Conservation (phyloP, 148 eudicot species). For the Rhododendron henanense region DNA sequence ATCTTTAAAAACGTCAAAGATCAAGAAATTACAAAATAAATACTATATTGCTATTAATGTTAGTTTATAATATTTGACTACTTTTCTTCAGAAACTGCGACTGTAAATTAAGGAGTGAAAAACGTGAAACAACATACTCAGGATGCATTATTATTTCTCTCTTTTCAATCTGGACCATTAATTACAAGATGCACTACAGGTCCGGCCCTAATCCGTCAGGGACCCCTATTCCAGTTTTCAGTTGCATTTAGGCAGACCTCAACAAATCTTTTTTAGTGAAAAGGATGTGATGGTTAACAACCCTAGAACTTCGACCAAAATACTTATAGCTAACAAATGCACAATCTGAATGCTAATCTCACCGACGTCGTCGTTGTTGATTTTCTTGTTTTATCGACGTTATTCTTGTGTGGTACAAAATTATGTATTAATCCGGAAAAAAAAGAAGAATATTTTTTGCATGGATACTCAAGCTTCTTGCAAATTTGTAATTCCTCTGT, state of each 20-base stretch:
- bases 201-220: too few species aligned
- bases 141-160: neutral
- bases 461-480: neutral
- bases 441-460: neutral
- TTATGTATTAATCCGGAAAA: neutral
- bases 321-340: neutral
- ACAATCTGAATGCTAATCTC: neutral
- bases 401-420: neutral
- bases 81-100: neutral
- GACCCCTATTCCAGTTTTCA: too few species aligned
- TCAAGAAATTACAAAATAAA: neutral
- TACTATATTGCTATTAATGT: neutral
- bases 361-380: too few species aligned
- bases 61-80: neutral
- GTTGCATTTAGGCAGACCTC: too few species aligned
- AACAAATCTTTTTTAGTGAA: neutral
- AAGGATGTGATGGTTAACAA: neutral
- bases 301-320: neutral
- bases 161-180: too few species aligned
- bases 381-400: too few species aligned
- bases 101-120: neutral
- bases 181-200: too few species aligned
- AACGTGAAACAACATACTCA: neutral
- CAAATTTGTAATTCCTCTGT: too few species aligned
- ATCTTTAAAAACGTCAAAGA: neutral